Base-by-base conservation (phyloP, 805 yeast genomes). In the Saccharomyces kudriavzevii region DNA sequence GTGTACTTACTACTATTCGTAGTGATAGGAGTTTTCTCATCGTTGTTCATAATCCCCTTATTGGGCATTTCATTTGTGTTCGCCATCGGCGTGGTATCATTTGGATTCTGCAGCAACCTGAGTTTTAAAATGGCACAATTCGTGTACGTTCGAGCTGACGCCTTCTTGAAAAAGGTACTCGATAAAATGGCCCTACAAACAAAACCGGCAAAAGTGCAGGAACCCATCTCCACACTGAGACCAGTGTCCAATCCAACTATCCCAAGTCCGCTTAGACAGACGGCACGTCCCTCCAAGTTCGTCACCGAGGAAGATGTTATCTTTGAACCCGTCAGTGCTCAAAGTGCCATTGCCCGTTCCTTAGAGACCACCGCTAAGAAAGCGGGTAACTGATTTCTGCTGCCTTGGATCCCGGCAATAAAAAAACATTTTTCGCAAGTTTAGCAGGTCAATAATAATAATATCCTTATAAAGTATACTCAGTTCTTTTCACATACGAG, bases 91-190 rank as follows among this genome's bases (percentile, higher is more conserved):
- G 66, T 65, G 11, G 63, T 68, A 1, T 45, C 61, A 3, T 60
- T 66, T 48, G 70, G 70, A 14, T 60, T 66, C 45, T 46, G 65
- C 47, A 64, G 69, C 53, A 65, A 65, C 40, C n/a, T 59, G 3
- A 59, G 64, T 3, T 67, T 65, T 51, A 60, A 59, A 45, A 43
- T 58, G 27, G 68, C 67, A 4, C 65, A 63, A 31, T 45, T 47
- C 27, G 30, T 65, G 26, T 68, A 66, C 54, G 57, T 60, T 24
- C 59, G 55, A 48, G 48, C 59, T 11, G 65, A 62, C 40, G 54
- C 50, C 22, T 51, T 54, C 49, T 48, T 61, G 40, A 60, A 59
- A 47, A 50, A 49, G 5, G 50, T 60, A 1, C 48, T 65, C 48
- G 53, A 52, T 22, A 54, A 54, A 52, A 58, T 64, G 60, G 56